Conservation (phyloP, 805 yeast species). For the Barnettozyma botsteinii region DNA sequence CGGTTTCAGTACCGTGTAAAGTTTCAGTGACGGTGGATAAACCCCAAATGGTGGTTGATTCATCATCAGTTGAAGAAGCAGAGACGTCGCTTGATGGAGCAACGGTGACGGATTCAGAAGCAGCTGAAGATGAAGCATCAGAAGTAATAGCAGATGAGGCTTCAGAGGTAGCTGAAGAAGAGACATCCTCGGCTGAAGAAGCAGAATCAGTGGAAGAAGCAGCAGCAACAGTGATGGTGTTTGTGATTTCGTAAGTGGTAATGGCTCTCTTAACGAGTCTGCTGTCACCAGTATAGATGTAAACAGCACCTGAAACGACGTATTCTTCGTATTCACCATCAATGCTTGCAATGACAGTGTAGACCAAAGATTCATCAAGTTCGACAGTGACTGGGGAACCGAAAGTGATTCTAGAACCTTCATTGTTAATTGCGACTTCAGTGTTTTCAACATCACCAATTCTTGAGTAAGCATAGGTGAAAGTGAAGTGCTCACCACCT, state of each 20-base stretch:
- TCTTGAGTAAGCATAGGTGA: neutral
- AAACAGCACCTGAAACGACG: too few relatives aligned
- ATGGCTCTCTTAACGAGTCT: too few relatives aligned
- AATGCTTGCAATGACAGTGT: conserved; percentile 1
- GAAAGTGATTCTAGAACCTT: neutral
- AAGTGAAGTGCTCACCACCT: conserved; percentile 1
- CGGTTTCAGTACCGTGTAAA: neutral
- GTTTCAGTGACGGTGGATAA: conserved; percentile 4
- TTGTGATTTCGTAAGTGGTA: too few relatives aligned
- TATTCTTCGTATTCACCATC: too few relatives aligned
- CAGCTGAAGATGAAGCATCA: neutral
- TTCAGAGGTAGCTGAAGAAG: neutral
- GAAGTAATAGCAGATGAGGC: neutral
- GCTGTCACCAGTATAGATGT: too few relatives aligned
- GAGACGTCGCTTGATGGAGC: neutral
- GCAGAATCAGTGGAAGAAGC: too few relatives aligned
- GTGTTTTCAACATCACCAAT: conserved; percentile 1
- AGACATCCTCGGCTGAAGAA: neutral
- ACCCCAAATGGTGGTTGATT: conserved; percentile 5
- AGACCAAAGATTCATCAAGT: neutral
- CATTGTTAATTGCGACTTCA: neutral
- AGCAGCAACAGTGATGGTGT: neutral
- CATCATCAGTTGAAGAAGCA: neutral
- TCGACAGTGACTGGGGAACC: neutral
- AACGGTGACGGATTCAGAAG: neutral